Percentiles rank a stretch among this genome's conserved stretches.
These are phyloP conservation scores for Neonectria hederae DNA, from an alignment of 2,329 filamentous ascomycete species.

Conservation along the genomic window DNA sequence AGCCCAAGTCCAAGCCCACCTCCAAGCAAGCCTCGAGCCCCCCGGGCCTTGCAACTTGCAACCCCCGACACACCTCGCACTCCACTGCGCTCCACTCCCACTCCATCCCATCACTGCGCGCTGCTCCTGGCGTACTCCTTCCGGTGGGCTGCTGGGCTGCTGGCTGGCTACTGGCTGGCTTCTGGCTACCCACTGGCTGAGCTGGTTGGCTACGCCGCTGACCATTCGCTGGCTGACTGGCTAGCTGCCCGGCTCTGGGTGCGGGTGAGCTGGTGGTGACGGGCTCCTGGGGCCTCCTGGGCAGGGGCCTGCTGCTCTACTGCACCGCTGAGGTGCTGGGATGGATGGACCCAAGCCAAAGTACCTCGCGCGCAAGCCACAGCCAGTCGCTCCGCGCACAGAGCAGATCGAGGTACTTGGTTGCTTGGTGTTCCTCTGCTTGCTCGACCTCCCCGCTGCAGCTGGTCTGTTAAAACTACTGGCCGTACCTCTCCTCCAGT, in stretches of 20 bases:
- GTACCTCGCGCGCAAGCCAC: constrained; percentile 20
- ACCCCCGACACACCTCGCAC: constrained; percentile 13
- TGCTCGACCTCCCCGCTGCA: constrained; percentile 21
- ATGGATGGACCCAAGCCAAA: constrained; percentile 12
- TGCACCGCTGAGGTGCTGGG: constrained; percentile 1
- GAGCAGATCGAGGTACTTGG: constrained; percentile 17
- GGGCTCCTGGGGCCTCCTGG: constrained; percentile 10
- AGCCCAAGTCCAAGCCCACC: neutral
- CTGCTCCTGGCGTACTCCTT: constrained; percentile 16
- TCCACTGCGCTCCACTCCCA: constrained; percentile 9
- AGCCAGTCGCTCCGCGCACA: constrained; percentile 20
- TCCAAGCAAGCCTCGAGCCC: neutral
- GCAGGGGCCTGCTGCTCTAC: neutral
- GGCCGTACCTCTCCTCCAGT: constrained; percentile 59
- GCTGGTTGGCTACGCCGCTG: neutral
- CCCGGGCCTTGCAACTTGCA: neutral
- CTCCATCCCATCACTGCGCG: constrained; percentile 9
- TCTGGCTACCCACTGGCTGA: neutral
- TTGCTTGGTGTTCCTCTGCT: constrained; percentile 1
- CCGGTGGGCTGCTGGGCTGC: neutral
- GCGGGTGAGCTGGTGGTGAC: constrained; percentile 15
- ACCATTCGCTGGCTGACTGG: constrained; percentile 17
- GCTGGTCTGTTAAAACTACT: constrained; percentile 50
- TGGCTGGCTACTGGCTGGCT: neutral
- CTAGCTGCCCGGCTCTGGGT: neutral